These are phyloP conservation scores for Rhazya stricta DNA, from an alignment of 257 asterid species.

Conservation along the genomic window DNA sequence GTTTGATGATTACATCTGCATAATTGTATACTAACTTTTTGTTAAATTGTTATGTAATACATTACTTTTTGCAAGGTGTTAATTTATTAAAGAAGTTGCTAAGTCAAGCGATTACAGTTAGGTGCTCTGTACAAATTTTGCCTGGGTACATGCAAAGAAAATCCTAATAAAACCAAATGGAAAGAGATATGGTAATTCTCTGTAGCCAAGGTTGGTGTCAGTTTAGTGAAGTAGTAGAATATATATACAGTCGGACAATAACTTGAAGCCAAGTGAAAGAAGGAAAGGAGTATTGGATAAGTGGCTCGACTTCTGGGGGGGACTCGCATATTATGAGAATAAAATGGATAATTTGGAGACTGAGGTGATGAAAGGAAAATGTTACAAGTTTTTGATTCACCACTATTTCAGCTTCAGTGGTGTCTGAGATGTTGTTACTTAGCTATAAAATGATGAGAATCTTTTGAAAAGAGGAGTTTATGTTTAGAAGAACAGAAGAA, in stretches of 20 bases:
- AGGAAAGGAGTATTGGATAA: background rate
- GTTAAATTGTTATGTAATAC: background rate
- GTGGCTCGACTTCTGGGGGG: background rate
- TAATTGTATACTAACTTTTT: background rate
- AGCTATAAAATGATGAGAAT: background rate
- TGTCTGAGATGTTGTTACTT: background rate
- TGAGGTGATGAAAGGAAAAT: background rate
- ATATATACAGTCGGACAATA: background rate
- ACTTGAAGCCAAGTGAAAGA: background rate
- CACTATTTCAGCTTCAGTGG: background rate
- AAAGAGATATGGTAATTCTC: background rate
- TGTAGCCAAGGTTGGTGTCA: background rate
- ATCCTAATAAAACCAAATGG: background rate
- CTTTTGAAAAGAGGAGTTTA: background rate
- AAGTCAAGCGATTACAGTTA: too few species aligned
- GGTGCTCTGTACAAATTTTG: background rate
- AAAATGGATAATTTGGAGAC: background rate
- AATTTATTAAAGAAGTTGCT: background rate
- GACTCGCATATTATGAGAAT: background rate
- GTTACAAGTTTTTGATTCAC: background rate
- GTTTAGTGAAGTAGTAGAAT: background rate
- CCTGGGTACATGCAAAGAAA: background rate
- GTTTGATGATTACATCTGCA: background rate
- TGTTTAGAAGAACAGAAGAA: background rate
- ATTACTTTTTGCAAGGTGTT: background rate